phyloP scores from a whole-genome alignment of 2,329 filamentous ascomycete genomes.

The Beauveria brongniartii region DNA sequence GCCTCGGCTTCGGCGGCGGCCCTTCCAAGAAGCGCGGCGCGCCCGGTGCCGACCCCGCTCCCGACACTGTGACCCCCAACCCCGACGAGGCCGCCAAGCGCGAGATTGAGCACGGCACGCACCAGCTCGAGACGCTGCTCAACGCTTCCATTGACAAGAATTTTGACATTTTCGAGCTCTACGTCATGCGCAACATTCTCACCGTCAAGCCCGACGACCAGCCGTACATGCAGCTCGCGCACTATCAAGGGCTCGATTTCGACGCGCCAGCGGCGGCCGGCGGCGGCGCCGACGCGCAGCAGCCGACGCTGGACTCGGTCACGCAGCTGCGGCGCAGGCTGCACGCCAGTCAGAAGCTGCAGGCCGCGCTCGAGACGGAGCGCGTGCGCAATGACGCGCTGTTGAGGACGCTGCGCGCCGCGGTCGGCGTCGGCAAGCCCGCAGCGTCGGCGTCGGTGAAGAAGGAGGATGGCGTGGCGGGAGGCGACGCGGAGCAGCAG shows the following conservation, averaged over 20 bases:
- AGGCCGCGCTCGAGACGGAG: constrained; percentile 61
- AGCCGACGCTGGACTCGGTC: constrained; percentile 56
- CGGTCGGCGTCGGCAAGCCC: constrained; percentile 24
- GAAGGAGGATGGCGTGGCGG: constrained; percentile 5
- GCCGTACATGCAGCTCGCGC: constrained; percentile 71
- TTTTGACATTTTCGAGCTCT: constrained; percentile 83
- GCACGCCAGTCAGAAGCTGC: constrained; percentile 70
- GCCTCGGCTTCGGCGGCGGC: constrained; percentile 61
- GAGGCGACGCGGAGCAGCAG: background rate
- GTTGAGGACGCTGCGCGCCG: constrained; percentile 51
- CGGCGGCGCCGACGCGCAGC: constrained; percentile 22
- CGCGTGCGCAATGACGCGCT: constrained; percentile 63
- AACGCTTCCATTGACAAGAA: constrained; percentile 76
- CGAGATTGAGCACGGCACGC: constrained; percentile 83
- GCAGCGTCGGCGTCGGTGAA: constrained; percentile 12
- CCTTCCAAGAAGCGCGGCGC: constrained; percentile 36
- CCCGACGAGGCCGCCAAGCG: constrained; percentile 35
- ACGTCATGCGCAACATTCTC: constrained; percentile 78
- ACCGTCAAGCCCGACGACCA: constrained; percentile 61
- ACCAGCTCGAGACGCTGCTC: constrained; percentile 75
- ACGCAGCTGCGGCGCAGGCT: constrained; percentile 64
- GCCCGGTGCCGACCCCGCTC: constrained; percentile 15
- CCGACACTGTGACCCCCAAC: constrained; percentile 24
- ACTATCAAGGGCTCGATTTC: constrained; percentile 67
- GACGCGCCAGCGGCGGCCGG: background rate